Base-by-base conservation (phyloP, 352 stramenopile species). In the Phytophthora sp. region DNA sequence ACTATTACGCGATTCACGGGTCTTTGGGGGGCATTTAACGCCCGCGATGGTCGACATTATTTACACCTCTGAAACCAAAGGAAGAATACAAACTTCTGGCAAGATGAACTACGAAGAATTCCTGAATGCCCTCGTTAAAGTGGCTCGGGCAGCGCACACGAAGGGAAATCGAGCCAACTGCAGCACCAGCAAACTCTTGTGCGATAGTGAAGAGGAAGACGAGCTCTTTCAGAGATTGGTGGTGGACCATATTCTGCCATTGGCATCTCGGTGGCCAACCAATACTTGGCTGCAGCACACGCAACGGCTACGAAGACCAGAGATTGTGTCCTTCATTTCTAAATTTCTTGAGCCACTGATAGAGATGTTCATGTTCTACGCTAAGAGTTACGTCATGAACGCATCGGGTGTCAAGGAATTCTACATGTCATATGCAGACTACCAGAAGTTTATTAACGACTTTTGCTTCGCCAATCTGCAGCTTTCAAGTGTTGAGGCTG, bases 91-190 rank as follows among this genome's bases (percentile, higher is more conserved):
- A 15, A 41, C 78, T 3, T 86, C 79, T 3, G 81, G 77, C 6
- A 90, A 89, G 42, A 89, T 93, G 75, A 90, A 77, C 50, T 93
- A 86, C 44, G 82, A 91, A 38, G 85, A 90, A 42, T 93, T 93
- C 24, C 73, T 93, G 2, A 91, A 91, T 49, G 81, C 83, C n/a
- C 63, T 93, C 18, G 55, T 89, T 18, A 90, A 88, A 63, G 74
- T 93, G n/a, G 80, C 85, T 9, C 36, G 71, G 23, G 57, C 76
- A 8, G 69, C 58, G 7, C 73, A 86, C 7, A 66, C 60, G 6
- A 73, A 65, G 21, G 59, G 66, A 9, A 70, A 73, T 59, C 54
- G 66, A 66, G 47, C 56, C n/a, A 71, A 57, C 33, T 71, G 53
- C 35, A 70, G 42, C 11, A 52, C 51, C 27, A 73, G 39, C 46